Evolutionary conservation across 306 rosid genomes (phyloP), one percentile per base, ranked within the genome.

Genomic region (Begonia masoniana): DNA sequence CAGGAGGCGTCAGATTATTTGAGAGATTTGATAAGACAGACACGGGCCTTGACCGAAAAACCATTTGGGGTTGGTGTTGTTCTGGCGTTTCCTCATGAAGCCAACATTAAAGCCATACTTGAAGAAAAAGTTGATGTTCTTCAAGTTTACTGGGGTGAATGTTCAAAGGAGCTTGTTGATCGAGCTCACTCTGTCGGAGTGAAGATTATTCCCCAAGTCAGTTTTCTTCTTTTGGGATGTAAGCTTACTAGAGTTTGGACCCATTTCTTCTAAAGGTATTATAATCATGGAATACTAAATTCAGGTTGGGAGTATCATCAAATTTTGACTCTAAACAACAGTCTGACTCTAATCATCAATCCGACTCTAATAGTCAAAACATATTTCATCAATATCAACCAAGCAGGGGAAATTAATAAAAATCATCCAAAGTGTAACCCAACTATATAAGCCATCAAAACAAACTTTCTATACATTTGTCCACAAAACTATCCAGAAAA

Each of bases 71-170:
- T 85, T 36, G 94, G 84, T 53, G 55, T 85, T 6, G 82, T 88
- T 69, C 71, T 88, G 12, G 89, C 94, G 6, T 88, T 88, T 74
- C 89, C 95, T 4, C 83, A 63, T 24, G 78, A 79, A 74, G 76
- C 79, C 58, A 88, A 88, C 43, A 59, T 88, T 55, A 80, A 73
- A 58, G 87, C 71, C 50, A 74, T 88, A 58, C 62, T 85, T 41
- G 85, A 78, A 13, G 95, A 85, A 59, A 82, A 82, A 65, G 97
- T 85, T 0, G 87, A 88, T 9, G 73, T 85, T 52, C 62, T 88
- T 64, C 94, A 80, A 68, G 72, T 80, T 57, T 88, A 63, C 43
- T 85, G 97, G 97, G 95, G 97, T 56, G 78, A 82, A 47, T 71
- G 82, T 72, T 63, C 94, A 13, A 52, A 57, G 58, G 87, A 82